These are phyloP conservation scores for Raddia distichophylla DNA, from an alignment of 176 grass and related monocot genomes.

Conservation along the genomic window DNA sequence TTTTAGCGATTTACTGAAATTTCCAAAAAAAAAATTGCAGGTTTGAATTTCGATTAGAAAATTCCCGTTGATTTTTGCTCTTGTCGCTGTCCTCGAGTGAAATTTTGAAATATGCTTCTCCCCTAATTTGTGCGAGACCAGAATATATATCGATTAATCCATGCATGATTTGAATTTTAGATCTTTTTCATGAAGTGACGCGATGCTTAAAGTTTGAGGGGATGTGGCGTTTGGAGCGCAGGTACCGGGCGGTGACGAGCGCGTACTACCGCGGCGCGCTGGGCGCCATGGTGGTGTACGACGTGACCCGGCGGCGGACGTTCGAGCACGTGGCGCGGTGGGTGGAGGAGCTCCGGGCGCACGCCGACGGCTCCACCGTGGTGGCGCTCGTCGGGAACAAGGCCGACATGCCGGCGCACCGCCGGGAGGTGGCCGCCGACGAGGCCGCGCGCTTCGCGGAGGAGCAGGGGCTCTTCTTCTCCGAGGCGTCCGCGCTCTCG, in stretches of 20 bases:
- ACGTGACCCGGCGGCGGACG: slow-evolving; percentile 61
- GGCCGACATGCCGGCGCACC: slow-evolving; percentile 49
- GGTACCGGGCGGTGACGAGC: slow-evolving; percentile 74
- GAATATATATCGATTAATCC: background rate
- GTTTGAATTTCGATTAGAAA: no score
- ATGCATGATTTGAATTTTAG: background rate
- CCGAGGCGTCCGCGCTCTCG: slow-evolving; percentile 66
- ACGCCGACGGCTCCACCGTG: slow-evolving; percentile 66
- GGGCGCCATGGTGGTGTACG: slow-evolving; percentile 80
- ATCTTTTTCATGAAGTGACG: background rate
- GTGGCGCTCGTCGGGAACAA: slow-evolving; percentile 78
- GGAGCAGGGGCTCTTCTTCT: slow-evolving; percentile 77
- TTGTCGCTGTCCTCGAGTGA: no score
- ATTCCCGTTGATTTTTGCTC: no score
- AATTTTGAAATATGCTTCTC: no score
- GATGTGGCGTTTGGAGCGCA: no score
- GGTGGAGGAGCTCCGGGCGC: slow-evolving; percentile 74
- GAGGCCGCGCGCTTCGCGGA: slow-evolving; percentile 64
- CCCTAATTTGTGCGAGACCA: background rate
- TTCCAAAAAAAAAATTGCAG: no score
- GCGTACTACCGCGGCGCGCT: slow-evolving; percentile 82
- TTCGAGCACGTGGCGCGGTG: slow-evolving; percentile 72
- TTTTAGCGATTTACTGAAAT: no score
- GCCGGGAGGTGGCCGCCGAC: slow-evolving; percentile 54
- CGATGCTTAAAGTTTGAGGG: no score